A percentile compares a stretch with the other conserved stretches of the same genome.
Conservation (phyloP, 2,329 filamentous ascomycete species). For the Exophiala phaeomuriformis region DNA sequence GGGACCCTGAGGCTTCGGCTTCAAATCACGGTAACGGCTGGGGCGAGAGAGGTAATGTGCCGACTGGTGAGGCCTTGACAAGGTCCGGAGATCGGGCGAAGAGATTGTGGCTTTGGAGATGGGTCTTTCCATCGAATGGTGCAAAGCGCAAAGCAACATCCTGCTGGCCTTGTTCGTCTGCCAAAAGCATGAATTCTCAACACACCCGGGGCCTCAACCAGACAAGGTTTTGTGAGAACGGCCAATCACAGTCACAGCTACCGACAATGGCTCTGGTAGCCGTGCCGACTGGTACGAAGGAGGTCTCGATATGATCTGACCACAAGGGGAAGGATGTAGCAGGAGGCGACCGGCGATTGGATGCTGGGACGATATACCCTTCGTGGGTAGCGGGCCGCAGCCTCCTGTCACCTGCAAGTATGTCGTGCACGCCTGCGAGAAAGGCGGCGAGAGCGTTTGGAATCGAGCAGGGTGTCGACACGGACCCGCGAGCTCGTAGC, state of each 20-base stretch:
- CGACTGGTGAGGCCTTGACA: constrained; percentile 13
- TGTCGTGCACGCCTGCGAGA: constrained; percentile 19
- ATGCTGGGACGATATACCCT: not conserved
- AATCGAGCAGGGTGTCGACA: constrained; percentile 9
- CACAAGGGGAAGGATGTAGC: not conserved
- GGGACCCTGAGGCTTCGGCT: constrained; percentile 1
- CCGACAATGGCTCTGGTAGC: not conserved
- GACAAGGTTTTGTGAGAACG: not conserved
- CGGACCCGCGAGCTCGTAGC: constrained; percentile 13
- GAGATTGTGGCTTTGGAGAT: not conserved
- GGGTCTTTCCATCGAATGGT: not conserved
- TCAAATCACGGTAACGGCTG: constrained; percentile 2
- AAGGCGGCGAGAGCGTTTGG: constrained; percentile 3
- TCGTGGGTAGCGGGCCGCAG: constrained; percentile 15
- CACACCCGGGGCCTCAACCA: not conserved
- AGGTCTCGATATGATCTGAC: not conserved
- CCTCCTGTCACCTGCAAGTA: constrained; percentile 18
- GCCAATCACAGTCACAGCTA: constrained; percentile 5
- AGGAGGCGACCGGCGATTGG: constrained; percentile 2
- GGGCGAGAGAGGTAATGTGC: constrained; percentile 15
- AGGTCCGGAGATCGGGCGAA: not conserved
- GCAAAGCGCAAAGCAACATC: not conserved
- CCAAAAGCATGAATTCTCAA: too few species aligned
- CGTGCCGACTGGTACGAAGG: constrained; percentile 1
- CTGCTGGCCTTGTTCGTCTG: too few species aligned